Conservation (phyloP, 768 basidiomycete genomes). For the Russula lepida region DNA sequence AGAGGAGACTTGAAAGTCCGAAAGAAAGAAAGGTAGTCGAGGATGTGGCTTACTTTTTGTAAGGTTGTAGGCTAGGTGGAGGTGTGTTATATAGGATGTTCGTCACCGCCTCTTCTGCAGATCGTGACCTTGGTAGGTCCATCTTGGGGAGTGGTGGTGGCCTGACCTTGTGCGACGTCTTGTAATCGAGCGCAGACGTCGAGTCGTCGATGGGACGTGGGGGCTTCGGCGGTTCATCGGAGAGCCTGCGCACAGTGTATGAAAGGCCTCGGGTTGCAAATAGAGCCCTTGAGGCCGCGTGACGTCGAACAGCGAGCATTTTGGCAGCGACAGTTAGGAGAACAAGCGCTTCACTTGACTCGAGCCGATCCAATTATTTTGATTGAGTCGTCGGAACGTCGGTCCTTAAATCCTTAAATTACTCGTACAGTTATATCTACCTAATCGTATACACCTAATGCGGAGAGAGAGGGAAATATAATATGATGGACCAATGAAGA, state of each 20-base stretch:
- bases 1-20: not conserved
- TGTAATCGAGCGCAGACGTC: constrained; percentile 92
- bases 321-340: not conserved
- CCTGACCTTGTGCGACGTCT: constrained; percentile 54
- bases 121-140: constrained; percentile 75
- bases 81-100: constrained; percentile 97
- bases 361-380: too few relatives aligned
- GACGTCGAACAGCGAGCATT: constrained; percentile 13
- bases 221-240: constrained; percentile 48
- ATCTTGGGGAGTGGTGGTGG: constrained; percentile 82
- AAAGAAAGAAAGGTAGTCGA: too few relatives aligned
- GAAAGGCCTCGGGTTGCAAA: constrained; percentile 23
- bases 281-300: constrained; percentile 2
- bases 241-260: constrained; percentile 16
- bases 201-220: constrained; percentile 84
- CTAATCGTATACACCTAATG: too few relatives aligned
- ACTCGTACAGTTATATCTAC: too few relatives aligned
- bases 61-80: constrained; percentile 83
- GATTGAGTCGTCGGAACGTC: too few relatives aligned
- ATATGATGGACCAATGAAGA: too few relatives aligned
- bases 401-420: too few relatives aligned
- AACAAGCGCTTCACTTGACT: too few relatives aligned
- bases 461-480: too few relatives aligned
- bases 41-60: constrained; percentile 62
- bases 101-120: constrained; percentile 92